Evolutionary conservation across 2,329 filamentous ascomycete species (phyloP), one percentile per base, ranked within the genome.

Genomic region (Graphilbum ipis-grandicollis): DNA sequence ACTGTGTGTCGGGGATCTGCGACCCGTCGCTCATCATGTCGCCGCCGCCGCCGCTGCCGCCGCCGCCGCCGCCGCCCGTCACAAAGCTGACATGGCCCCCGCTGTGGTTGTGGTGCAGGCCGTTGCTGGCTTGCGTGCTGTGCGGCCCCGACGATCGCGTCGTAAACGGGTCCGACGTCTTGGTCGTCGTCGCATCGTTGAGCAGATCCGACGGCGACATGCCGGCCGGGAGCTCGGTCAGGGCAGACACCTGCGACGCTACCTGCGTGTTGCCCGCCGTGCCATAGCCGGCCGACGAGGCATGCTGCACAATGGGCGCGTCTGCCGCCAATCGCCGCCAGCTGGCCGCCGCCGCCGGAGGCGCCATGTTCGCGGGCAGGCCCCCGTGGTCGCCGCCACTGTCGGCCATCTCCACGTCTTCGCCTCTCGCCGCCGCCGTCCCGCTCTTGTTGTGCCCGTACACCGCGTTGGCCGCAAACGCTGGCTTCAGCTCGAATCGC

Each of bases 151-250:
- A 75, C 12, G 75, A 76, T 36, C 60, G 52, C 41, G 64, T 60
- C 14, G 62, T 60, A 3, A 79, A 84, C 6, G 73, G 70, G 42
- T 80, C 75, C 1, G 81, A 83, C 2, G 81, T 86, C 57, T 93
- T 90, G n/a, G 86, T 93, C 1, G 86, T 92, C 2, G 85, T 93
- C 2, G 85, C 88, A 49, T 93, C 85, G 48, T 96, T 94, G 37
- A 76, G 60, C 40, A 68, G 54, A 12, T 66, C 68, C 19, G 67
- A 71, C 13, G 71, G 71, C 5, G 69, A 71, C 37, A 72, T 58
- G 4, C 68, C 71, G 0, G 63, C 57, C 1, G 72, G 68, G 3
- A 77, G 54, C 17, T 68, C 59, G 14, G 70, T 74, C 32, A 76
- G 55, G 1, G 60, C 65, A 5, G 76, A 79, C 32, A 65, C 58